Conservation (phyloP, 2,329 filamentous ascomycete genomes). For the Fusarium sacchari region DNA sequence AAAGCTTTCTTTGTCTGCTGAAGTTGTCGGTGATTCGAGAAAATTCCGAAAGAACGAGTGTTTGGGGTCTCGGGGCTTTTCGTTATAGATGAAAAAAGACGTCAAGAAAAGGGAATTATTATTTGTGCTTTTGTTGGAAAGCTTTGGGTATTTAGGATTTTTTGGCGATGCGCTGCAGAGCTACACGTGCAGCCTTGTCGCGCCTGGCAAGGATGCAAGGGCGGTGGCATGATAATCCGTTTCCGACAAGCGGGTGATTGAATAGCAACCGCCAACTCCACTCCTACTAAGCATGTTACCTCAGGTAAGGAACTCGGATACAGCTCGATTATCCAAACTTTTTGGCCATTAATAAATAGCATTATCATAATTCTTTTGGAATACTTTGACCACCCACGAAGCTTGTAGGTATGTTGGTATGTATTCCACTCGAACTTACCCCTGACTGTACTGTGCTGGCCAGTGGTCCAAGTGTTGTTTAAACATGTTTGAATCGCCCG, state of each 20-base stretch:
- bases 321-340: background rate
- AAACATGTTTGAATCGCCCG: slow-evolving; percentile 22
- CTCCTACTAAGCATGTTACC: background rate
- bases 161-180: slow-evolving; percentile 40
- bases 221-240: slow-evolving; percentile 33
- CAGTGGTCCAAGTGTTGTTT: slow-evolving; percentile 28
- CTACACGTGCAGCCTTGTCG: slow-evolving; percentile 46
- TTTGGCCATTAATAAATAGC: background rate
- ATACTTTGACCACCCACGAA: background rate
- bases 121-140: slow-evolving; percentile 16
- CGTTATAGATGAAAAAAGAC: background rate
- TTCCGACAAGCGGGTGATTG: slow-evolving; percentile 6
- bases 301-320: background rate
- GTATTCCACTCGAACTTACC: background rate
- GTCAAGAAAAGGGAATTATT: slow-evolving; percentile 20
- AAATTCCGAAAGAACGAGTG: background rate
- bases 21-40: slow-evolving; percentile 17
- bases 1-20: slow-evolving; percentile 33
- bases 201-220: slow-evolving; percentile 31
- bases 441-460: background rate
- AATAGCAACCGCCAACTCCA: background rate
- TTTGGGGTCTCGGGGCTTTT: background rate
- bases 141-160: slow-evolving; percentile 38
- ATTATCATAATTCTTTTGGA: background rate
- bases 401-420: background rate